phyloP scores from a whole-genome alignment of 805 yeast species.

The Candida golubevii region DNA sequence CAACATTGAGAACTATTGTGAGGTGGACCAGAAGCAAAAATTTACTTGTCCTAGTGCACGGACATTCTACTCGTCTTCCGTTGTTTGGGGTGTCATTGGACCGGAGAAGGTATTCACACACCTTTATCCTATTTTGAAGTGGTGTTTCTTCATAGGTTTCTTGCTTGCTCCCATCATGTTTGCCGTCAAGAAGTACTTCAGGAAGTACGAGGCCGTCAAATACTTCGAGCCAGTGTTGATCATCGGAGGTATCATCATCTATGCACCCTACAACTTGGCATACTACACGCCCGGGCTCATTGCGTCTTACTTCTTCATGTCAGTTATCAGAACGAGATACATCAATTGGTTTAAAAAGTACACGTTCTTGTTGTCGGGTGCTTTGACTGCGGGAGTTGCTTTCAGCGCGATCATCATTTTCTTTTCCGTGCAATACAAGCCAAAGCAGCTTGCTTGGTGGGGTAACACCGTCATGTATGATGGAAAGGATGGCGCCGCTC shows the following conservation, averaged over 20 bases:
- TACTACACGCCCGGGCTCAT: conserved; percentile 41
- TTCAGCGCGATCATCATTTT: conserved; percentile 36
- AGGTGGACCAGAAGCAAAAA: conserved; percentile 20
- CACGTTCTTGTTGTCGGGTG: conserved; percentile 42
- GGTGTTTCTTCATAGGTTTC: conserved; percentile 34
- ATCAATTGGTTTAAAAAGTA: conserved; percentile 44
- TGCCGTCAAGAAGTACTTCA: conserved; percentile 32
- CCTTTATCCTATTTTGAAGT: conserved; percentile 13
- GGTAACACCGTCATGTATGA: conserved; percentile 44
- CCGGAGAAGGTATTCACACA: conserved; percentile 18
- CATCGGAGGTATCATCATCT: conserved; percentile 53
- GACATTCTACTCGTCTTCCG: conserved; percentile 39
- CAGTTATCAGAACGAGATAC: conserved; percentile 35
- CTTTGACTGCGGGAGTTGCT: conserved; percentile 42
- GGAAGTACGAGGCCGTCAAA: conserved; percentile 38
- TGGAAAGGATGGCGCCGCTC: conserved; percentile 33
- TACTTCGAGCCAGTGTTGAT: conserved; percentile 38
- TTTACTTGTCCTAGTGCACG: conserved; percentile 41
- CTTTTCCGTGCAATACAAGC: conserved; percentile 24
- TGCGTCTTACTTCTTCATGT: conserved; percentile 29
- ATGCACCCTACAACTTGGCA: conserved; percentile 67
- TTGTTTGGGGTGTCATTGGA: conserved; percentile 42
- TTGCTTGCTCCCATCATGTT: conserved; percentile 37
- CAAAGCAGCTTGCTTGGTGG: conserved; percentile 53
- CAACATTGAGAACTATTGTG: conserved; percentile 32